Evolutionary conservation across 2,329 filamentous ascomycete species (phyloP), one percentile per base, ranked within the genome.

Genomic region (Xylaria digitata): DNA sequence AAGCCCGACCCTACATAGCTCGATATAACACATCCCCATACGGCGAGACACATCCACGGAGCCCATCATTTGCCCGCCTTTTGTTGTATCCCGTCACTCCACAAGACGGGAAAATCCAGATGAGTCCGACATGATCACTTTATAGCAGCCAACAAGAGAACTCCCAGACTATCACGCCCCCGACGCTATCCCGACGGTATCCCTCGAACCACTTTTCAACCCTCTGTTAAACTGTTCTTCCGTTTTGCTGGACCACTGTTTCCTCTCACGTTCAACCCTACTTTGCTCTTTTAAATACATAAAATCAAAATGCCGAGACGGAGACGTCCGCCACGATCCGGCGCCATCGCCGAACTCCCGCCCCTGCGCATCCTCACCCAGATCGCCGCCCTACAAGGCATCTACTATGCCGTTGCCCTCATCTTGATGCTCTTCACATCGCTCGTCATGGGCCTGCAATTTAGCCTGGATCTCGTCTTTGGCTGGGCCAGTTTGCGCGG

Each of bases 261-360:
- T 23, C 7, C 11, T 23, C 6, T 26, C 21, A 26, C 26, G n/a
- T n/a, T 26, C 52, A 34, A 32, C 11, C 34, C 34, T 13, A 4
- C 34, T 4, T 37, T 6, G 34, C 34, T 37, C 34, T 37, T 8
- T 37, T 37, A 37, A 9, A 6, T 37, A 4, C 34, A 37, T 37
- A 37, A 2, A 9, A 37, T 37, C 34, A 13, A 37, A 37, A 72
- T 89, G 87, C 77, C 86, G 48, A 85, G 86, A 66, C 81, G 86
- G 65, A 82, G 86, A 68, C 84, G 85, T 73, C 86, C 87, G 61
- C 87, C 86, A 58, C 85, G 87, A 74, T 80, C 87, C 53, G 87
- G 87, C 78, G 87, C 87, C 71, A 82, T 88, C 46, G 80, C 85
- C 61, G 87, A 89, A 72, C 83, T 89, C n/a, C 86, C 85, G 11